phyloP scores from a whole-genome alignment of 495 filamentous ascomycete genomes.

The Annulohypoxylon maeteangense region DNA sequence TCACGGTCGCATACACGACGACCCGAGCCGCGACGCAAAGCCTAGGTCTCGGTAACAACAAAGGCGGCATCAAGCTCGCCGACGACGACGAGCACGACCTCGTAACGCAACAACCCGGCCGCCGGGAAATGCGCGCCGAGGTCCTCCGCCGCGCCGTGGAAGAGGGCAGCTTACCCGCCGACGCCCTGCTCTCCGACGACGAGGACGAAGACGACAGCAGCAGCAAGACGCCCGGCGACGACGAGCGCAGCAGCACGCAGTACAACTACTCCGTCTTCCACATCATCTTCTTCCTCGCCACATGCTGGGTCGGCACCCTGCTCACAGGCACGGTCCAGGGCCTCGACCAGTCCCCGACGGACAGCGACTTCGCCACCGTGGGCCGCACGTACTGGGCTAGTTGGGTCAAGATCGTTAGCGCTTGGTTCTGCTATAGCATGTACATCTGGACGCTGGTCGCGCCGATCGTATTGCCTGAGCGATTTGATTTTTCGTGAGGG shows the following conservation, averaged over 20 bases:
- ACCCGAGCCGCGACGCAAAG: conserved; percentile 96
- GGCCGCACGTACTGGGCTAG: conserved; percentile 96
- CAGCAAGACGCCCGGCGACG: conserved; percentile 74
- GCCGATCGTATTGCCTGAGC: conserved; percentile 84
- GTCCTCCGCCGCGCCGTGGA: conserved; percentile 92
- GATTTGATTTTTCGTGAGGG: conserved; percentile 69
- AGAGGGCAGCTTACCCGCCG: conserved; percentile 88
- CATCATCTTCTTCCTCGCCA: conserved; percentile 96
- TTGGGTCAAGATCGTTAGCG: conserved; percentile 98
- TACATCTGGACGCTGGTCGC: conserved; percentile 94
- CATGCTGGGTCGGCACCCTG: conserved; percentile 93
- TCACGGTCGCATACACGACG: conserved; percentile 97
- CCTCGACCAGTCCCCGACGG: conserved; percentile 54
- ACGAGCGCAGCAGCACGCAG: conserved; percentile 88
- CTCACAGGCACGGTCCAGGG: conserved; percentile 82
- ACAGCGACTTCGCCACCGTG: conserved; percentile 85
- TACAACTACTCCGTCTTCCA: conserved; percentile 98
- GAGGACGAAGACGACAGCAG: conserved; percentile 72
- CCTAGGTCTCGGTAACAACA: conserved; percentile 76
- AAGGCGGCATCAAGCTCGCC: conserved; percentile 66
- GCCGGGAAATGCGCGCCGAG: conserved; percentile 90
- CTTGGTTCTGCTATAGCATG: conserved; percentile 96
- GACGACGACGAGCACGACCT: conserved; percentile 86
- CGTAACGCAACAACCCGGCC: conserved; percentile 86
- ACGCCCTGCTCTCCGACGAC: conserved; percentile 83